Conservation (phyloP, 1,139 yeast species). For the Arxiozyma slooffiae region DNA sequence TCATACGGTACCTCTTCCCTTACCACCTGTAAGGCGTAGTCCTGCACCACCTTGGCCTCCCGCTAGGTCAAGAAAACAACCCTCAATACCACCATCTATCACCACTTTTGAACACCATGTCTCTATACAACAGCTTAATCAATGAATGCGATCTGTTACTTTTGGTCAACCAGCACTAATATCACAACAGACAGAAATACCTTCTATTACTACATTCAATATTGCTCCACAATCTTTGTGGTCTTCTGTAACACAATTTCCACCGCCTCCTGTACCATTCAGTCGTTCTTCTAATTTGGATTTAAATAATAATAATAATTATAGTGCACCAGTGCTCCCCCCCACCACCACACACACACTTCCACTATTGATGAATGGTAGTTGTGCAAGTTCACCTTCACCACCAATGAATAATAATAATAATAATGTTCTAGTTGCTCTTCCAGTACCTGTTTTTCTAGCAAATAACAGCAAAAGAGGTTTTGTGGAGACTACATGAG, state of each 20-base stretch:
- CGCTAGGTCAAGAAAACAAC: constrained; percentile 15
- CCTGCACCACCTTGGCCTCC: constrained; percentile 26
- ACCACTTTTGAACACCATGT: constrained; percentile 9
- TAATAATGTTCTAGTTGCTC: constrained; percentile 33
- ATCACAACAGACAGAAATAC: neutral
- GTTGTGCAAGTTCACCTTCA: constrained; percentile 21
- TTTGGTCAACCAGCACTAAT: constrained; percentile 3
- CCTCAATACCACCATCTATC: neutral
- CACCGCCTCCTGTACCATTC: neutral
- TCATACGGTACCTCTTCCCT: constrained; percentile 9
- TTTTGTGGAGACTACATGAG: constrained; percentile 35
- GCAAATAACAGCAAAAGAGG: constrained; percentile 33
- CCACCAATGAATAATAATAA: constrained; percentile 9
- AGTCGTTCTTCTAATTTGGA: neutral
- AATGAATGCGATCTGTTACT: constrained; percentile 10
- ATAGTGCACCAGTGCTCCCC: constrained; percentile 1
- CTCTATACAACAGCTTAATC: constrained; percentile 18
- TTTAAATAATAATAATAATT: neutral
- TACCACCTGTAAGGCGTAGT: constrained; percentile 15
- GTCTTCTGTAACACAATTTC: neutral
- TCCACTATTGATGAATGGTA: constrained; percentile 8
- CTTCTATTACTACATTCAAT: neutral
- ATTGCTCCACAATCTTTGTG: neutral
- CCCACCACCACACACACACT: constrained; percentile 20
- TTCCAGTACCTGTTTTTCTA: constrained; percentile 32